Base-by-base conservation (phyloP, 148 eudicot species). In the Nepenthes gracilis region DNA sequence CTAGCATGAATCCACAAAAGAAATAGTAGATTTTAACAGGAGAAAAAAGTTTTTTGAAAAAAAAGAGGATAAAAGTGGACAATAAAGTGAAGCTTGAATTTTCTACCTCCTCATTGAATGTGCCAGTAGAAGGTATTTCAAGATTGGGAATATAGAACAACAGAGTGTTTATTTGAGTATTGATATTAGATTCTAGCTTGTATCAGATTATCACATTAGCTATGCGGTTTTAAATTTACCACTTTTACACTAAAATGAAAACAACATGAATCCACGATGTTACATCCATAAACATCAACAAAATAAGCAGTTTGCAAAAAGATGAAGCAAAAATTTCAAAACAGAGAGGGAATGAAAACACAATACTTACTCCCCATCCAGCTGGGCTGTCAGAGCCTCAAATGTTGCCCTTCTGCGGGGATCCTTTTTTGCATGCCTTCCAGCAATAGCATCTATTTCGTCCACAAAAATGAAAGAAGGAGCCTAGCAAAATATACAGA, bases 361-460 rank as follows among this genome's bases (percentile, higher is more conserved):
- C 64, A 59, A 59, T 70, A 65, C 97, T 81, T 74, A 91, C 97
- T 87, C 92, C 65, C 95, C 97, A 65, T 91, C 97, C 74, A 91
- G 74, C 72, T 91, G 97, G 38, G 95, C 68, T 69, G 87, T 73
- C 15, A 91, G 76, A 58, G 95, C 91, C 61, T 91, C 87, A 74
- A 83, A 83, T 55, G 95, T 81, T 61, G 89, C 83, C 77, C 79
- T 81, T 73, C 95, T 83, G 58, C 85, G 78, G 61, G 97, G 95
- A 77, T 91, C 97, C 70, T 83, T 81, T 75, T 75, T 76, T 33
- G 89, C 85, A 78, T 91, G 85, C 66, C 89, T 81, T 70, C 97
- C 97, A 64, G 97, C 97, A 70, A 87, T 79, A 57, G 95, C 95
- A 78, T 87, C 97, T 51, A 91, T 83, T 73, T 91, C 97, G 65